Evolutionary conservation across 116 monocot genomes (phyloP).

Genomic region (Cymodocea nodosa): DNA sequence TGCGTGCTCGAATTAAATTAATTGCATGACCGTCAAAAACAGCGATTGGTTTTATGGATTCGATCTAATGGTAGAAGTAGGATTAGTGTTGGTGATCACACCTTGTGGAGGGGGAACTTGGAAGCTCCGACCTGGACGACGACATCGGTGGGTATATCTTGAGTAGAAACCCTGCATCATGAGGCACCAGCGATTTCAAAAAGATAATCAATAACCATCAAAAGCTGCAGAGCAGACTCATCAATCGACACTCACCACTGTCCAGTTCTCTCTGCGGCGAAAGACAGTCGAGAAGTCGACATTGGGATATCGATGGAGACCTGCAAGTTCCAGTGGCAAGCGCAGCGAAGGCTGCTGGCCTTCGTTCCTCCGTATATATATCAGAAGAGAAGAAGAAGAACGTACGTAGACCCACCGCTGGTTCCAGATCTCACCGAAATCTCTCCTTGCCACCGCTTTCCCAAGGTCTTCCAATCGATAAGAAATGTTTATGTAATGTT

Average conservation of each 20-base stretch:
- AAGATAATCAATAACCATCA: too few relatives aligned
- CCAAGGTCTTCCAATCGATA: too few relatives aligned
- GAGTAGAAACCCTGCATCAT: conserved; percentile 45
- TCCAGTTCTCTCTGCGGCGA: conserved; percentile 53
- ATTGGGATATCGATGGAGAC: neutral
- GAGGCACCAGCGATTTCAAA: neutral
- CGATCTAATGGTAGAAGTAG: too few relatives aligned
- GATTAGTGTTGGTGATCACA: neutral
- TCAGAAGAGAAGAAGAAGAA: too few relatives aligned
- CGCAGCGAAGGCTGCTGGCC: too few relatives aligned
- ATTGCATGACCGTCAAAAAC: neutral
- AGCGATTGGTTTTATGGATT: too few relatives aligned
- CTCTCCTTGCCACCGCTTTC: too few relatives aligned
- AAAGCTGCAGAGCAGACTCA: too few relatives aligned
- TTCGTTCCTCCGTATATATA: too few relatives aligned
- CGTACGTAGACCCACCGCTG: too few relatives aligned
- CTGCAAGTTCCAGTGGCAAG: neutral
- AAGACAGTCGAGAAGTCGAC: conserved; percentile 14
- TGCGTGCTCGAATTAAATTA: conserved; percentile 9
- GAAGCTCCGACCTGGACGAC: conserved; percentile 44
- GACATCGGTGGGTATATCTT: conserved; percentile 62
- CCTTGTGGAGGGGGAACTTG: conserved; percentile 79
- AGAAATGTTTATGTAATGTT: too few relatives aligned
- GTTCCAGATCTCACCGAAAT: too few relatives aligned
- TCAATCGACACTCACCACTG: conserved; percentile 36